Evolutionary conservation across 1,284 basidiomycete species (phyloP), one percentile per base, ranked within the genome.

Genomic region (Cutaneotrichosporon mucoides): DNA sequence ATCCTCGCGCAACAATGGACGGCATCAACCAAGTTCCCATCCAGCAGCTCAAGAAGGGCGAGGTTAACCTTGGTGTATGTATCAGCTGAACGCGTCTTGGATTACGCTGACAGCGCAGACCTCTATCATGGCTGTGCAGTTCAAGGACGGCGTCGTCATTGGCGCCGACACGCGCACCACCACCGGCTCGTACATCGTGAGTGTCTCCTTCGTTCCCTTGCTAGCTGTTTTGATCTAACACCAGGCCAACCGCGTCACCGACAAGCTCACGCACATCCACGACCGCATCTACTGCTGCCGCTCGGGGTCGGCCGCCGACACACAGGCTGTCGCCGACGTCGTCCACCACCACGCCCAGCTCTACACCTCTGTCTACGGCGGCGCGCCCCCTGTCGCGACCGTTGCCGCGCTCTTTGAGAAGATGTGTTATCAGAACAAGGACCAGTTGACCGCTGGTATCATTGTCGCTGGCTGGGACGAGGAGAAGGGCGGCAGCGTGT

Each of bases 261-360:
- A 99, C 84, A 99, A 99, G 81, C 84, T 99, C 61, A 99, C 95
- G 3, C 87, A 93, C 77, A 84, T 99, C 67, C 92, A 97, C 76
- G 96, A 99, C 80, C 91, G 93, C 65, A 90, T 98, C 80, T 99
- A 99, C 82, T 99, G 95, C 80, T 99, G 95, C 84, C 89, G 95
- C 64, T 96, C 92, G 54, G 95, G 95, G 53, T 97, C 93, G 58
- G 94, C 96, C 51, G 96, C 95, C 46, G 95, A 99, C 78, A 99
- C 95, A 0, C 95, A 96, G 79, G 93, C 95, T 48, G 84, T 99
- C 46, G 96, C 96, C 51, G 96, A 99, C 76, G 83, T 88, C 24
- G 90, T 97, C 13, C 89, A 94, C 73, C 88, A 90, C 77, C 83
- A 89, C 68, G 84, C 93, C 47, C 92, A 95, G 76, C 82, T 93